These are phyloP conservation scores for Ligustrum vulgare DNA, from an alignment of 257 asterid genomes.

Conservation along the genomic window DNA sequence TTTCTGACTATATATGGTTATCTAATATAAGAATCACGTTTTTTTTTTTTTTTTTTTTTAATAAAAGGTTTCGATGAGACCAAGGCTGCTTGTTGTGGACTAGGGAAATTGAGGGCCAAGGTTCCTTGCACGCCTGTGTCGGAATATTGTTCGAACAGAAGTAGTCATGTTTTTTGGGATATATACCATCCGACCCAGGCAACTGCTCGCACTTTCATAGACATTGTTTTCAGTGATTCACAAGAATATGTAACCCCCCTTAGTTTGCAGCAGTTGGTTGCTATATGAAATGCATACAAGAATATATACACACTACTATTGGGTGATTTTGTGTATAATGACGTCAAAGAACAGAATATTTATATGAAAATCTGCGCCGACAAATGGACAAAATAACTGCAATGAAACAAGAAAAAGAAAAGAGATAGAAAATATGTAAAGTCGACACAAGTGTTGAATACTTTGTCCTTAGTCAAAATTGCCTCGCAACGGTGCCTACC, in stretches of 20 bases:
- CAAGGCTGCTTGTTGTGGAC: constrained; percentile 79
- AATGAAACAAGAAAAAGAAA: too few species aligned
- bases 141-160: constrained; percentile 49
- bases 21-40: neutral
- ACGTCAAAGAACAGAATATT: too few species aligned
- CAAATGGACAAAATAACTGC: too few species aligned
- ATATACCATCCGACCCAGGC: constrained; percentile 79
- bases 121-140: constrained; percentile 72
- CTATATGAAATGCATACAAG: constrained; percentile 16
- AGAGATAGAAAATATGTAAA: too few species aligned
- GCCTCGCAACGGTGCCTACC: too few species aligned
- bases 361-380: too few species aligned
- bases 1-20: neutral
- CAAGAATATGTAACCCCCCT: constrained; percentile 43
- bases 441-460: too few species aligned
- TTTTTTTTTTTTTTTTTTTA: neutral
- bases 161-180: constrained; percentile 71
- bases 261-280: constrained; percentile 51
- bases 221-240: constrained; percentile 34
- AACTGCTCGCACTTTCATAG: constrained; percentile 43
- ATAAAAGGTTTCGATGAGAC: constrained; percentile 58
- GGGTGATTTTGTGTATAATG: too few species aligned
- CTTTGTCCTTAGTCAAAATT: too few species aligned
- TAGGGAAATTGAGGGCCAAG: constrained; percentile 62
- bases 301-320: neutral